These are phyloP conservation scores for Furcasterigmium sp. DNA, from an alignment of 2,329 filamentous ascomycete species.

Conservation along the genomic window DNA sequence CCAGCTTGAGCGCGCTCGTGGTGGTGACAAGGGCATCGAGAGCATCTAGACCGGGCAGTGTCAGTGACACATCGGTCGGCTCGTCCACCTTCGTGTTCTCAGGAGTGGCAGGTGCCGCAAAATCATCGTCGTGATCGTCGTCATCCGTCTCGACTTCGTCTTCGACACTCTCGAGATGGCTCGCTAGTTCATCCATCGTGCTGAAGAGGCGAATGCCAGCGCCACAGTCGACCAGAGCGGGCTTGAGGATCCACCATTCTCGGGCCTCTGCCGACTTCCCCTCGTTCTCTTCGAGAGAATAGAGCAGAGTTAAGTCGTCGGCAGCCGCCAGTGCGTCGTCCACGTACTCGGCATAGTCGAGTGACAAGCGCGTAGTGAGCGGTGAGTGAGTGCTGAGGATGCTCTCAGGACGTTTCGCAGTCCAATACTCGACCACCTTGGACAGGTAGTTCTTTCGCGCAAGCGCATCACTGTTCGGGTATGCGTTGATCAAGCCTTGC, in stretches of 20 bases:
- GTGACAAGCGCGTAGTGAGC: constrained; percentile 24
- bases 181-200: constrained; percentile 27
- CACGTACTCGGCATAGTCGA: constrained; percentile 32
- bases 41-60: constrained; percentile 18
- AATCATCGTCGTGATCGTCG: constrained; percentile 11
- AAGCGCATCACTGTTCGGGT: constrained; percentile 31
- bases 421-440: constrained; percentile 28
- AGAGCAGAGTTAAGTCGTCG: constrained; percentile 26
- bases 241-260: constrained; percentile 35
- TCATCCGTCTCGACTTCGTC: constrained; percentile 22
- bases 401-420: constrained; percentile 25
- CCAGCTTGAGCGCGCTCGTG: constrained; percentile 14
- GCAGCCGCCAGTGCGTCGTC: constrained; percentile 29
- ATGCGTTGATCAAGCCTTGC: constrained; percentile 28
- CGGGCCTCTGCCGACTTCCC: constrained; percentile 17
- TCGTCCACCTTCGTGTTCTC: constrained; percentile 3
- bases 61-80: constrained; percentile 12
- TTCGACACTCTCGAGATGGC: constrained; percentile 27
- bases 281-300: constrained; percentile 27
- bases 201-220: constrained; percentile 33
- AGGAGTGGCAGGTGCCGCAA: background rate
- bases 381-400: constrained; percentile 23
- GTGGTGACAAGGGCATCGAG: constrained; percentile 25
- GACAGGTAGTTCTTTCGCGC: constrained; percentile 30
- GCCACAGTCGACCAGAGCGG: constrained; percentile 31